Evolutionary conservation across 805 yeast genomes (phyloP).

Genomic region (Wickerhamiella sergipiensis): DNA sequence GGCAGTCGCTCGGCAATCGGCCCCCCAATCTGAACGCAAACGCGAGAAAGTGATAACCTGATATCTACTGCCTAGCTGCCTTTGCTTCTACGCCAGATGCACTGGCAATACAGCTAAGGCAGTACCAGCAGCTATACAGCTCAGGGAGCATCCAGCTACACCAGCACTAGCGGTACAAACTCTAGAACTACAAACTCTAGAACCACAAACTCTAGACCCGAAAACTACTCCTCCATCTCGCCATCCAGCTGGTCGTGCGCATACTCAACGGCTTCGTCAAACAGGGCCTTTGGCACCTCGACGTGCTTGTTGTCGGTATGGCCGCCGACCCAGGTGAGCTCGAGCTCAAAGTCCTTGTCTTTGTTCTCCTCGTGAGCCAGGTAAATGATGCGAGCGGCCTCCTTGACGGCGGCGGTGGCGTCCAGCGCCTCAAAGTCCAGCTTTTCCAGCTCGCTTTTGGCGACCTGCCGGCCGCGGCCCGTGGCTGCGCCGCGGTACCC

Average conservation of each 20-base stretch:
- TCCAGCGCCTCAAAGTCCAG: conserved; percentile 56
- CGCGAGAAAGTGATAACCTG: too few relatives aligned
- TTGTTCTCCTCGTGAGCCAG: conserved; percentile 95
- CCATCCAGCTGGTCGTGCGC: conserved; percentile 77
- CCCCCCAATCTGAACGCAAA: too few relatives aligned
- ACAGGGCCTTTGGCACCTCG: conserved; percentile 63
- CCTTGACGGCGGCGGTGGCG: conserved; percentile 73
- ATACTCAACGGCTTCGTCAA: conserved; percentile 67
- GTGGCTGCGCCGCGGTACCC: conserved; percentile 96
- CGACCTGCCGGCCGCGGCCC: conserved; percentile 97
- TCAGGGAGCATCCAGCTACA: too few relatives aligned
- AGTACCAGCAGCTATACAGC: too few relatives aligned
- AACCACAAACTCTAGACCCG: too few relatives aligned
- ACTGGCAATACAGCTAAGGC: too few relatives aligned
- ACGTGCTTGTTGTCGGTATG: conserved; percentile 74
- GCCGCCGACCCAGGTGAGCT: conserved; percentile 77
- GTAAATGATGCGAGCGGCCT: conserved; percentile 87
- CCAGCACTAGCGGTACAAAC: too few relatives aligned
- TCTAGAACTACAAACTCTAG: too few relatives aligned
- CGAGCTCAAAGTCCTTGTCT: conserved; percentile 93
- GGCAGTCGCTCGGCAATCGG: too few relatives aligned
- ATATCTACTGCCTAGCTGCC: too few relatives aligned
- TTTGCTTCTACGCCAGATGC: too few relatives aligned
- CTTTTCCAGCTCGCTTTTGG: conserved; percentile 91
- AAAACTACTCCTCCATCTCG: conserved; percentile 41